Evolutionary conservation across 2,329 filamentous ascomycete genomes (phyloP).

Genomic region (Stachybotrys elegans): DNA sequence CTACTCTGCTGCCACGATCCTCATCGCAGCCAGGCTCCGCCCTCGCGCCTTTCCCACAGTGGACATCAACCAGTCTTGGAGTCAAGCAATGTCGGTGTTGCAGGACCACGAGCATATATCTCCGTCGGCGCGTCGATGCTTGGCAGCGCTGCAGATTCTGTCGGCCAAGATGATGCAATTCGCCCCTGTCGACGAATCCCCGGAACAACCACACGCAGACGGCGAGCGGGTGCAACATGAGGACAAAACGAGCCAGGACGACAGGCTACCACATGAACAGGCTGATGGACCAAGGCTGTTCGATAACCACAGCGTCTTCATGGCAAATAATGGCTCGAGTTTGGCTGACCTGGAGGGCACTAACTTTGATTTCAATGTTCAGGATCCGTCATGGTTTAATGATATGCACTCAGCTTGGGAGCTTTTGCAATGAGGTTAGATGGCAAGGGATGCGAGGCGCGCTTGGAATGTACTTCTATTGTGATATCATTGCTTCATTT

Average conservation of each 20-base stretch:
- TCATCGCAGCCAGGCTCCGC: constrained; percentile 29
- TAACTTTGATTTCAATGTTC: too few species aligned
- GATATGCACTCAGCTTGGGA: constrained; percentile 26
- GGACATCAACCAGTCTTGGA: constrained; percentile 24
- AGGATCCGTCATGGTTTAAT: constrained; percentile 28
- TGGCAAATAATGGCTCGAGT: too few species aligned
- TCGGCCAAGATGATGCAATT: constrained; percentile 27
- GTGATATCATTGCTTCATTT: constrained; percentile 1
- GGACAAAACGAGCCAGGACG: too few species aligned
- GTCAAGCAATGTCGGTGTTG: constrained; percentile 25
- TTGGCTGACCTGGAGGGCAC: too few species aligned
- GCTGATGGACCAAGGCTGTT: too few species aligned
- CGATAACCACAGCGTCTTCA: too few species aligned
- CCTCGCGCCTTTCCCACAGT: constrained; percentile 22
- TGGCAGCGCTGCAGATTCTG: constrained; percentile 26
- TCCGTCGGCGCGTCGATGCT: constrained; percentile 24
- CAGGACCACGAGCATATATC: constrained; percentile 27
- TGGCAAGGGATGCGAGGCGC: not conserved
- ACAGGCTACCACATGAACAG: too few species aligned
- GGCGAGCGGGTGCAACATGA: too few species aligned
- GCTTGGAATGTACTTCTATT: not conserved
- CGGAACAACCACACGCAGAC: too few species aligned
- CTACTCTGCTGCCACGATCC: constrained; percentile 28
- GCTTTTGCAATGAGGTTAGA: constrained; percentile 16
- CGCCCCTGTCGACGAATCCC: too few species aligned